Base-by-base conservation (phyloP, 169 alveolate genomes). In the Miamiensis avidus region DNA sequence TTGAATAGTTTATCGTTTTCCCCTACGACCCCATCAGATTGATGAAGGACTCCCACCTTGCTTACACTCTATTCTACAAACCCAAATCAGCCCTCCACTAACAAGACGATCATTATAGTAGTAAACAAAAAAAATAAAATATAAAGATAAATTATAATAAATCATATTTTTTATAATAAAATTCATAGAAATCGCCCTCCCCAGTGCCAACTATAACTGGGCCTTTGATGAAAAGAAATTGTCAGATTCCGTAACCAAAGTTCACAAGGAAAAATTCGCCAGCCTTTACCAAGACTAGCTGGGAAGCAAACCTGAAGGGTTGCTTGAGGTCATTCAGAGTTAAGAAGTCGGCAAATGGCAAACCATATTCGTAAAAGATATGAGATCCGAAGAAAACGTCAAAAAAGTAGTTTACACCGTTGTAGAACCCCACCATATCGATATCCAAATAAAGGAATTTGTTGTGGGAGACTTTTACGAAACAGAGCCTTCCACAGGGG, bases 341-440 rank as follows among this genome's bases (percentile, higher is more conserved):
- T 11, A 49, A 49, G 20, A 49, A 49, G 20, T 49, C 20, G 20
- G 69, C 69, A 49, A n/a, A n/a, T n/a, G n/a, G n/a, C n/a, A n/a
- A n/a, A n/a, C n/a, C n/a, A n/a, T n/a, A 4, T 49, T 49, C 20
- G 69, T 49, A 49, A 49, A 49, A 49, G 69, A 49, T 20, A 49
- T 11, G 4, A 49, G 69, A 49, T 49, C 69, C 69, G 4, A 49
- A 49, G 69, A 49, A 49, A 49, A 49, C 20, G 20, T 49, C 20
- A 49, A 49, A 49, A 49, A 49, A 49, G 69, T 49, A 49, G 20
- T 11, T 11, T 49, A 49, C 20, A 79, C 84, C 64, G 75, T 79
- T 29, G 84, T 79, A 6, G 65, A 79, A 34, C 84, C 84, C 64
- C 76, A 49, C 65, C 65, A 33, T 15, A 33, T 79, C 20, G 84